Percentiles rank a stretch among this genome's conserved stretches.
Conservation (phyloP, 2,329 filamentous ascomycete species). For the Fusarium sp. region DNA sequence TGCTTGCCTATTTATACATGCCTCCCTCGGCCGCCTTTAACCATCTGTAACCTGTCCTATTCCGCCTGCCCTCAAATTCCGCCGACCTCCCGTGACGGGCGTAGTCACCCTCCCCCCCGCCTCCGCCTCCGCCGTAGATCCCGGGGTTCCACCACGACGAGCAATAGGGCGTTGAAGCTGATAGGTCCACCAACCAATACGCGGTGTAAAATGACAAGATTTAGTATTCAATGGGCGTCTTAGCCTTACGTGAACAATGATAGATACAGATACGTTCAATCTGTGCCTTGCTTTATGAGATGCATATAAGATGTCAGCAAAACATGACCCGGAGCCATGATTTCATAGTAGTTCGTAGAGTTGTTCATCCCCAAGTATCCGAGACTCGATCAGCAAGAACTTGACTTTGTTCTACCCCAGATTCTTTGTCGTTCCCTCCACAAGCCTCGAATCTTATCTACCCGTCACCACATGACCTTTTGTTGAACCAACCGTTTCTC, state of each 20-base stretch:
- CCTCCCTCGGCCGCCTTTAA: conserved; percentile 22
- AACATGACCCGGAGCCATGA: neutral
- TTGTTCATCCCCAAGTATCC: neutral
- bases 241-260: conserved; percentile 3
- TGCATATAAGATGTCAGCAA: conserved; percentile 14
- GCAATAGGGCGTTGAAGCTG: conserved; percentile 37
- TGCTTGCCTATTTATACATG: neutral
- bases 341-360: neutral
- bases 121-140: conserved; percentile 28
- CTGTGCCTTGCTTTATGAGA: conserved; percentile 4
- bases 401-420: neutral
- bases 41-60: conserved; percentile 17
- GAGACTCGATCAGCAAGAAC: conserved; percentile 1
- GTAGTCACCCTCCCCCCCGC: conserved; percentile 18
- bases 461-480: conserved; percentile 29
- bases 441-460: conserved; percentile 21
- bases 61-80: conserved; percentile 14
- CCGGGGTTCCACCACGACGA: conserved; percentile 36
- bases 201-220: conserved; percentile 35
- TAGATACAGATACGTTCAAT: neutral
- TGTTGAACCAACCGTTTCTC: conserved; percentile 28
- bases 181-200: conserved; percentile 24
- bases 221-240: conserved; percentile 23
- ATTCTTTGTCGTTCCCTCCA: conserved; percentile 24
- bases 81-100: conserved; percentile 28